Evolutionary conservation across 257 asterid genomes (phyloP).

Genomic region (Handroanthus guayacan): DNA sequence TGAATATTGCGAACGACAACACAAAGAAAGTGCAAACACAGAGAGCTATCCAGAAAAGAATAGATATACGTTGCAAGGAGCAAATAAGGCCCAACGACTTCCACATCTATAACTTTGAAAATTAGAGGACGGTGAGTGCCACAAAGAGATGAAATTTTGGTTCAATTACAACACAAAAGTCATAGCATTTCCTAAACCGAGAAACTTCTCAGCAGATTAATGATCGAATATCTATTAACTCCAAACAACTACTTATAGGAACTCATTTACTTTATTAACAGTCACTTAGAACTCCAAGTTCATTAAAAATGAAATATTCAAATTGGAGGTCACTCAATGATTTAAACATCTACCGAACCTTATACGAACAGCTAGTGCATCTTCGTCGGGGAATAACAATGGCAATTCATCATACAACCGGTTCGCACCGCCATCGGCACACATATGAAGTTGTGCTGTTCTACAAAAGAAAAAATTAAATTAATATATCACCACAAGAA

Average conservation of each 20-base stretch:
- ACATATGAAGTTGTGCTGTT: conserved; percentile 80
- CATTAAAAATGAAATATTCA: no score
- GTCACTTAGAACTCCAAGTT: no score
- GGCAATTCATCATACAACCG: conserved; percentile 90
- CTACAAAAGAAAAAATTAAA: conserved; percentile 47
- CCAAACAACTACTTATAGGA: no score
- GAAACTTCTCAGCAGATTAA: no score
- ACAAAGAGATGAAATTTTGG: no score
- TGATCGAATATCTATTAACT: no score
- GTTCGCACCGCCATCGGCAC: conserved; percentile 98
- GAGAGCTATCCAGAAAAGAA: not conserved
- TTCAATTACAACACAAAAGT: no score
- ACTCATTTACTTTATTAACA: no score
- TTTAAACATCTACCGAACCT: conserved; percentile 47
- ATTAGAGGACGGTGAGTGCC: no score
- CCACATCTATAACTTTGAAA: not conserved
- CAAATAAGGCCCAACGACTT: not conserved
- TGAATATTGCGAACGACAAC: not conserved
- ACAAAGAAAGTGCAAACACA: not conserved
- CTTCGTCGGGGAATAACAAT: conserved; percentile 63
- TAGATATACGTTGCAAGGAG: not conserved
- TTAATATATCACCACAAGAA: not conserved
- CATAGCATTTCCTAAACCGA: no score
- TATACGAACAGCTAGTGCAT: conserved; percentile 59
- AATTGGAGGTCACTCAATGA: no score